Base-by-base conservation (phyloP, 768 basidiomycete genomes). In the Leccinum rimulosum region DNA sequence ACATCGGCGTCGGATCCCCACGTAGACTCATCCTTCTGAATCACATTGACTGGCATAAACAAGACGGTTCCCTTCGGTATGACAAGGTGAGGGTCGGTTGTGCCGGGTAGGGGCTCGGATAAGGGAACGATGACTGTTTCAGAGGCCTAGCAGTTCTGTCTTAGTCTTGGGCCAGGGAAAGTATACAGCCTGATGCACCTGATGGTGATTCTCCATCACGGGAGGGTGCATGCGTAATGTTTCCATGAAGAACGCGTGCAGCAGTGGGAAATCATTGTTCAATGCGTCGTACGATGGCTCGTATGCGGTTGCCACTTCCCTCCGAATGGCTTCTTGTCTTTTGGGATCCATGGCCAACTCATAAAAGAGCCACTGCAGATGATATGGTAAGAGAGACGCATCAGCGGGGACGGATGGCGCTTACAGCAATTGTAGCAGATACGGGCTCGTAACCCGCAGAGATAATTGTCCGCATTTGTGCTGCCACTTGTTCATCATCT, bases 121-220 rank as follows among this genome's bases (percentile, higher is more conserved):
- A 89, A 79, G 2, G 87, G 87, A 33, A 89, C 69, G 28, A 67
- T 64, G 50, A 80, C 79, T 27, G 81, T 84, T 60, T 81, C 75
- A 6, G 76, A 74, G 22, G 86, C 81, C 83, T 85, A 30, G 0
- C 12, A 11, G 25, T 52, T 12, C 30, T 35, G 12, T 27, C 11
- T 70, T 22, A 68, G 60, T 33, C 30, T 31, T 17, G 30, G 33
- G 48, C 5, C 30, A 54, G 19, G 54, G 22, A 48, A 6, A 49
- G 17, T 10, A 51, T 43, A 22, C 19, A 43, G 33, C 51, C 28
- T 31, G 28, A 65, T 62, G 52, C 40, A 80, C 84, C 73, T 84
- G 82, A 57, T 88, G 85, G 64, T 87, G 83, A 62, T 87, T 86
- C 68, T 87, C 86, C 30, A 84, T 66, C 35, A 88, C 79, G 1